Evolutionary conservation across 208 protist species (phyloP).

Genomic region (Leishmania tarentolae): DNA sequence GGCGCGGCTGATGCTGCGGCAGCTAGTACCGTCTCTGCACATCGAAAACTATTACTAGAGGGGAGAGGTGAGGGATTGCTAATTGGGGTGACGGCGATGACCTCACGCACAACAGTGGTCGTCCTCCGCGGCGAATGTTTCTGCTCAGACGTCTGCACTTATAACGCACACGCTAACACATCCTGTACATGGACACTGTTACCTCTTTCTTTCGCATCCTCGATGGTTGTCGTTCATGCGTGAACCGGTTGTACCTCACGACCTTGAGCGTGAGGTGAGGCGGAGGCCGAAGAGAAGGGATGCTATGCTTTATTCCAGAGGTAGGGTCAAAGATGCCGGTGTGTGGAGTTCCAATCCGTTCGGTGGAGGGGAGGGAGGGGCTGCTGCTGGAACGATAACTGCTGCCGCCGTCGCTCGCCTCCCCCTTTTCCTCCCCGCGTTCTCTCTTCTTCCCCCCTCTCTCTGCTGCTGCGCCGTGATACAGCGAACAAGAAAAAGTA

Average conservation of each 20-base stretch:
- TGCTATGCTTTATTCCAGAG: too few species aligned
- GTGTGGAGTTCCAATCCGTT: neutral
- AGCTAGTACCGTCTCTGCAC: conserved; percentile 76
- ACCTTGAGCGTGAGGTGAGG: neutral
- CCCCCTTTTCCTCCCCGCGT: neutral
- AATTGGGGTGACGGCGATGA: neutral
- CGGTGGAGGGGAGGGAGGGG: too few species aligned
- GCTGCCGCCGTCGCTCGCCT: neutral
- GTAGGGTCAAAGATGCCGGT: neutral
- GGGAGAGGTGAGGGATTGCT: neutral
- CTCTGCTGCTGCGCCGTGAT: neutral
- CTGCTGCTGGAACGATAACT: neutral
- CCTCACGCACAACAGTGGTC: neutral
- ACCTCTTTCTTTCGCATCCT: neutral
- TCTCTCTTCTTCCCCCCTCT: neutral
- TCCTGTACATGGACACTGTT: conserved; percentile 5
- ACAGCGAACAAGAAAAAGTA: neutral
- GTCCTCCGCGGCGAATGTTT: neutral
- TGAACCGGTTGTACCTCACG: neutral
- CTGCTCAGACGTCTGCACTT: neutral
- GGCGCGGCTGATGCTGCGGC: conserved; percentile 61
- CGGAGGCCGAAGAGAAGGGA: too few species aligned
- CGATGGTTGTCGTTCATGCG: neutral
- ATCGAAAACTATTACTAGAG: conserved; percentile 77
- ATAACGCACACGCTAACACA: neutral